Evolutionary conservation across 495 filamentous ascomycete species (phyloP), one percentile per base, ranked within the genome.

Genomic region (Emericellopsis terricola): DNA sequence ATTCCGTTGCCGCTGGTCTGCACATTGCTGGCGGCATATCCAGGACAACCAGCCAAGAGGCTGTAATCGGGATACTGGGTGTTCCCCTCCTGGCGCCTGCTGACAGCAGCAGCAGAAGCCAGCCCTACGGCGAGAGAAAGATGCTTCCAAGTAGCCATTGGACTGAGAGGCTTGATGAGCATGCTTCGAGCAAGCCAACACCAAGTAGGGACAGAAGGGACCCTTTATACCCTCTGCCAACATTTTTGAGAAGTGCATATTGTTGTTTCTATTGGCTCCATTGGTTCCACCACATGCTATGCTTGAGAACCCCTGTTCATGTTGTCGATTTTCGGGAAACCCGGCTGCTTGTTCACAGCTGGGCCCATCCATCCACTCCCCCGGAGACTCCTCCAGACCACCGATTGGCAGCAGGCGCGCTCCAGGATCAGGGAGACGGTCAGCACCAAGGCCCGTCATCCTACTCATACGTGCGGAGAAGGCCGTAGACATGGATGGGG

Each of bases 11-110:
- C 47, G 4, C 46, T 62, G 21, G 67, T 59, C 35, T 61, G 53
- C 28, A 85, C 55, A 50, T 82, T 76, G 14, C 58, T 64, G 26
- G 75, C 80, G 13, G 57, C 65, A 46, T 91, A 91, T 4, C 81
- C 81, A 10, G 78, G 76, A 43, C 81, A 87, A 11, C 18, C n/a
- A 17, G 18, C 33, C 19, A 35, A 15, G 23, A 8, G 21, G 5
- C 33, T 3, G 33, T 21, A 15, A 15, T 15, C 5, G 20, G 23
- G 23, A 11, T 26, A 26, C 11, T 26, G 6, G 23, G 11, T 6
- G 6, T 26, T 11, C 6, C 6, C 19, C 5, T 10, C 21, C 28
- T 48, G 44, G 36, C 42, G 39, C 26, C 21, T 31, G 23, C 35
- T 34, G 13, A 53, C 27, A 17, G 44, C 45, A 10, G 45, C 39